Evolutionary conservation across 208 protist species (phyloP), one percentile per base, ranked within the genome.

Genomic region (Sergeia podlipaevii): DNA sequence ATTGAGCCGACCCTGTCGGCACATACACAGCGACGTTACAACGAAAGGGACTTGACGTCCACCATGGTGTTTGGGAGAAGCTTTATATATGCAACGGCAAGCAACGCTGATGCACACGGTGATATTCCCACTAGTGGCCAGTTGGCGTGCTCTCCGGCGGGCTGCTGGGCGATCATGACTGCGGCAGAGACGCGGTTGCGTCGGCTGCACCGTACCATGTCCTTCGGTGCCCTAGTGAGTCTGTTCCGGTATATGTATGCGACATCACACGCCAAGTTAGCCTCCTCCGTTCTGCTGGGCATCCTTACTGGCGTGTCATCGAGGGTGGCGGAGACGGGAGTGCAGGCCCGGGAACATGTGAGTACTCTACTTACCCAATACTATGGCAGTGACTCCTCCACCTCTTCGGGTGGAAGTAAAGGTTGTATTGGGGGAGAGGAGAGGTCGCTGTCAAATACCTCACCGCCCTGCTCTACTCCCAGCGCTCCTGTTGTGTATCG

Each of bases 201-300:
- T 27, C 55, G 59, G 3, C 69, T 48, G 5, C 62, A 63, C 15
- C 52, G 61, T 10, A 29, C 46, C 17, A 58, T 84, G 50, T 46
- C 57, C 51, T 30, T 70, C 21, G 46, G 61, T 3, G 77, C 74
- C 30, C 49, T 83, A 27, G 71, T 64, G 41, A 73, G 60, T 54
- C 58, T 90, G 6, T 67, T 73, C 23, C 66, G 42, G 38, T 90
- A 82, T 66, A 60, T 86, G 50, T 84, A 81, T 60, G 50, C 68
- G 33, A 65, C 67, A n/a, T 74, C 72, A 2, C 39, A 37, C 2
- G 44, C 54, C 3, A 80, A 80, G 51, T 2, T 75, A 4, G 32
- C 61, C 2, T 75, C 77, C 7, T 74, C 52, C 30, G 34, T 50
- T 20, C 51, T 85, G 70, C 64, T 85, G 36, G 53, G 58, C 28